Evolutionary conservation across 2,329 filamentous ascomycete genomes (phyloP).

Genomic region (Tolypocladium guangdongense): DNA sequence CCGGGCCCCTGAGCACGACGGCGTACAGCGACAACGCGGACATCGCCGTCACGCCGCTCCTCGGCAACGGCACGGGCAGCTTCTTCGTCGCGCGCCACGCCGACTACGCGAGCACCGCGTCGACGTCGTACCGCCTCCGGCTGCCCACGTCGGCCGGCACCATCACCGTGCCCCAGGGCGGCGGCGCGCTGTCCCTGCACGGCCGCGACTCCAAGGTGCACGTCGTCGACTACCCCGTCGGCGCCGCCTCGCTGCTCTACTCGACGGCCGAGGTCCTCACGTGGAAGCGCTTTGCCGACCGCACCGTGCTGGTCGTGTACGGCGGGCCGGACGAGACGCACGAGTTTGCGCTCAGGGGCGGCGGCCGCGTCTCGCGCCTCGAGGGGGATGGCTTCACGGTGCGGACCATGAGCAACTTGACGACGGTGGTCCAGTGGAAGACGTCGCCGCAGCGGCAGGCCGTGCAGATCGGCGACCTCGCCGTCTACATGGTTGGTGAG

Average conservation of each 20-base stretch:
- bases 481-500: constrained; percentile 28
- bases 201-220: constrained; percentile 59
- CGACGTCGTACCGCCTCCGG: constrained; percentile 51
- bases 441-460: constrained; percentile 16
- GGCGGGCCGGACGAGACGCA: constrained; percentile 50
- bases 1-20: constrained; percentile 37
- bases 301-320: constrained; percentile 53
- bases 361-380: constrained; percentile 6
- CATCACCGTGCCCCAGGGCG: constrained; percentile 47
- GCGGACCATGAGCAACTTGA: constrained; percentile 7
- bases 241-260: constrained; percentile 49
- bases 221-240: constrained; percentile 55
- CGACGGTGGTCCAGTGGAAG: constrained; percentile 20
- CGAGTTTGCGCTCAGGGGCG: constrained; percentile 42
- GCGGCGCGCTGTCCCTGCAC: constrained; percentile 43
- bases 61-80: constrained; percentile 38
- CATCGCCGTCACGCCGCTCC: constrained; percentile 51
- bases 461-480: constrained; percentile 24
- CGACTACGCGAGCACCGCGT: constrained; percentile 47
- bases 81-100: constrained; percentile 61
- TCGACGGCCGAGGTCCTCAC: constrained; percentile 61
- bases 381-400: constrained; percentile 18
- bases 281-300: constrained; percentile 51
- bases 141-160: constrained; percentile 48
- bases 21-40: constrained; percentile 39